Evolutionary conservation across 2,329 filamentous ascomycete species (phyloP).

Genomic region (Alternaria ethzedia): DNA sequence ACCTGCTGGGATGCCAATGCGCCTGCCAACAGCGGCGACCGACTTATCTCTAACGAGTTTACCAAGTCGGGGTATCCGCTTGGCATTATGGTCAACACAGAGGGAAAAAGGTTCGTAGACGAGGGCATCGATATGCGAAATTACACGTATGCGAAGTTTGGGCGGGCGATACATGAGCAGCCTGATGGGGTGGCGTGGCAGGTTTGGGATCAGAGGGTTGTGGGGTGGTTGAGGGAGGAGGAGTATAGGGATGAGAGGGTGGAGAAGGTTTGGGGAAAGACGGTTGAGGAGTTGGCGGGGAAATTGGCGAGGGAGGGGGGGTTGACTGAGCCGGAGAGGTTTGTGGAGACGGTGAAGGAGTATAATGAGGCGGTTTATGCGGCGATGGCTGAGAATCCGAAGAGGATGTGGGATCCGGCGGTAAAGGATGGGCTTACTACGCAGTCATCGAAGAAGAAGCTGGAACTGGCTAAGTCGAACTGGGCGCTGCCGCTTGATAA

Average conservation of each 20-base stretch:
- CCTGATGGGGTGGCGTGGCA: conserved; percentile 67
- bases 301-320: conserved; percentile 55
- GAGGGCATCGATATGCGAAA: conserved; percentile 71
- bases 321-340: conserved; percentile 53
- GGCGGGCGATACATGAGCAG: conserved; percentile 66
- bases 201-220: conserved; percentile 64
- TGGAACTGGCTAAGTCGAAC: conserved; percentile 66
- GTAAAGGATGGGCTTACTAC: conserved; percentile 68
- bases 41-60: conserved; percentile 68
- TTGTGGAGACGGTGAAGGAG: conserved; percentile 60
- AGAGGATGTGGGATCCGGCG: conserved; percentile 63
- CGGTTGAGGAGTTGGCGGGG: conserved; percentile 63
- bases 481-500: conserved; percentile 67
- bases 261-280: conserved; percentile 57
- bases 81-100: conserved; percentile 67
- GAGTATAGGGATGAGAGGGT: conserved; percentile 68
- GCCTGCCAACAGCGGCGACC: conserved; percentile 61
- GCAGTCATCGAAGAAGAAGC: conserved; percentile 53
- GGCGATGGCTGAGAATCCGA: conserved; percentile 55
- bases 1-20: conserved; percentile 71
- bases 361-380: conserved; percentile 65
- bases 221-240: conserved; percentile 63
- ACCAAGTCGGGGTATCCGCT: conserved; percentile 74
- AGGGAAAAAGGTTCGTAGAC: conserved; percentile 68
- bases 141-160: conserved; percentile 72